A percentile compares a stretch with the other conserved stretches of the same genome.
These are phyloP conservation scores for Aristolochia contorta DNA, from an alignment of 164 flowering plant genomes.

Conservation along the genomic window DNA sequence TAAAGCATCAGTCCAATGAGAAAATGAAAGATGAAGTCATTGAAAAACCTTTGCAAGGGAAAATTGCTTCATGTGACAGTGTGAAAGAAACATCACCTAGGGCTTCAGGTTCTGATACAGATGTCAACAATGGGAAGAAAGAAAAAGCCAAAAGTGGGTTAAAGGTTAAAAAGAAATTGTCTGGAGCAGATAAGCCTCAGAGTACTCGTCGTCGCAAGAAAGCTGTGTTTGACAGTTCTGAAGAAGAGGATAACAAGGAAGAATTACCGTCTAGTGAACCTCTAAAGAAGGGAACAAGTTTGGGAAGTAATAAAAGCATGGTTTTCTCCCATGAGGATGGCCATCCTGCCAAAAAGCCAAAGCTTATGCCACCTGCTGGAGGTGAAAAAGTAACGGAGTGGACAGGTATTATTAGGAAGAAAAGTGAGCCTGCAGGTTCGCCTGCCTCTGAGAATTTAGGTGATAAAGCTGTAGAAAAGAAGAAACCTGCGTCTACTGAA, in stretches of 20 bases:
- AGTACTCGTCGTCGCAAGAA: conserved; percentile 7
- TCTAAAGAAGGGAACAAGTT: conserved; percentile 22
- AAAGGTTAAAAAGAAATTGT: conserved; percentile 22
- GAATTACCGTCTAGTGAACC: conserved; percentile 11
- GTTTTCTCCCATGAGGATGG: conserved; percentile 21
- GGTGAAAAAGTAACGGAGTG: conserved; percentile 17
- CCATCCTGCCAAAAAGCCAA: conserved; percentile 34
- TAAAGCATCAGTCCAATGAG: conserved; percentile 17
- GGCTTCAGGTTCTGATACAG: conserved; percentile 21
- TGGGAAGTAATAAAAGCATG: conserved; percentile 24
- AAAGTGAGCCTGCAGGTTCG: conserved; percentile 17
- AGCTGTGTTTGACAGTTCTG: conserved; percentile 12
- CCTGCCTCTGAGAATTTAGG: conserved; percentile 18
- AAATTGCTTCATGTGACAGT: conserved; percentile 17
- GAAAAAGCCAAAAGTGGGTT: conserved; percentile 17
- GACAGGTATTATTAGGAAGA: conserved; percentile 16
- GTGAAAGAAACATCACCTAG: conserved; percentile 18
- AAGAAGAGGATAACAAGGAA: conserved; percentile 17
- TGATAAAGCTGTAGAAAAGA: conserved; percentile 17
- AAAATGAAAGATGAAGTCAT: conserved; percentile 17
- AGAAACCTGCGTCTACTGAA: conserved; percentile 20
- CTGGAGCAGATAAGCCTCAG: conserved; percentile 17
- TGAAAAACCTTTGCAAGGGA: conserved; percentile 11
- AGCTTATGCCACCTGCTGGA: conserved; percentile 15
- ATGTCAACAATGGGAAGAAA: conserved; percentile 16